Conservation (phyloP, 2,329 filamentous ascomycete genomes). For the Colletotrichum sp. region DNA sequence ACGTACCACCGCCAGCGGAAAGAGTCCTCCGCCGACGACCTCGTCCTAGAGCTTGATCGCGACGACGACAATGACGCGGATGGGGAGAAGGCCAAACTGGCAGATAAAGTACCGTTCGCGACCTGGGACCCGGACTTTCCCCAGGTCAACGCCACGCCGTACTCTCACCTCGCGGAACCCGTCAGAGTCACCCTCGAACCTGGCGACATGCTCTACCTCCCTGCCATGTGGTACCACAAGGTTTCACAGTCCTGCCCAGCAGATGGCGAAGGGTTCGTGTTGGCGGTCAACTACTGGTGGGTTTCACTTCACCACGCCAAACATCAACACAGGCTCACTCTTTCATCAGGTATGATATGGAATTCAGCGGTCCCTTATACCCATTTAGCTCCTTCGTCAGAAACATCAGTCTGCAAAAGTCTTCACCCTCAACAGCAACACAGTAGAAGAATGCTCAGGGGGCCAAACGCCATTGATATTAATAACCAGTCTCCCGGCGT, state of each 20-base stretch:
- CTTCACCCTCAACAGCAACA: neutral
- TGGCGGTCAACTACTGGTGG: conserved; percentile 84
- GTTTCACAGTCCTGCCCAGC: conserved; percentile 73
- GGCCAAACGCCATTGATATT: neutral
- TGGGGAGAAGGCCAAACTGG: conserved; percentile 14
- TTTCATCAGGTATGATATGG: conserved; percentile 74
- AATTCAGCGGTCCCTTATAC: conserved; percentile 74
- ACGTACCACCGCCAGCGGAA: conserved; percentile 56
- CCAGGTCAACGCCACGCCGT: conserved; percentile 52
- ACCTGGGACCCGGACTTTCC: conserved; percentile 76
- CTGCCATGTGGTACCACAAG: conserved; percentile 83
- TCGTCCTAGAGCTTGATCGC: conserved; percentile 28
- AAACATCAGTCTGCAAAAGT: conserved; percentile 30
- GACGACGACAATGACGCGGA: conserved; percentile 37
- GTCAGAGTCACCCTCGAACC: conserved; percentile 71
- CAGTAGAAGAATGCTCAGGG: neutral
- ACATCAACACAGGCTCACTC: neutral
- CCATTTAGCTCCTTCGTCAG: conserved; percentile 63
- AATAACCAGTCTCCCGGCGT: neutral
- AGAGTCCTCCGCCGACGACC: conserved; percentile 12
- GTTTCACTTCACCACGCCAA: conserved; percentile 19
- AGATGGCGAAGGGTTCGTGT: conserved; percentile 75
- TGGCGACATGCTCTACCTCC: conserved; percentile 84
- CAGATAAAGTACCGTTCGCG: conserved; percentile 64
- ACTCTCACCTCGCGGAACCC: conserved; percentile 65